Base-by-base conservation (phyloP, 805 yeast species). In the Cyberlindnera meyerae region DNA sequence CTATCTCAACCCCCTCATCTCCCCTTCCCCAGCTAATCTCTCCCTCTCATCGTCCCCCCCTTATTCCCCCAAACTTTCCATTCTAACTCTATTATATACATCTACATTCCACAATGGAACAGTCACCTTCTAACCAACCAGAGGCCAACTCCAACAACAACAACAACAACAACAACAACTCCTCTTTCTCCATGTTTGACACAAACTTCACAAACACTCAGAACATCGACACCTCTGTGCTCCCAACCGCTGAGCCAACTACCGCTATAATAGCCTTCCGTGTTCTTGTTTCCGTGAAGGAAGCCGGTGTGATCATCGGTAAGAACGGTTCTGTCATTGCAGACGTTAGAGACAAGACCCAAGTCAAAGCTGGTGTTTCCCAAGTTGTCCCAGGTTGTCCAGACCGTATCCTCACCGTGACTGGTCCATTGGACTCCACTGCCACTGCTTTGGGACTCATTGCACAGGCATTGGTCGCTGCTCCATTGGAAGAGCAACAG, bases 241-340 rank as follows among this genome's bases (percentile, higher is more conserved):
- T 54, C 8, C 59, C 59, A 18, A 22, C 38, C 1, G 55, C 43
- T 13, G 40, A 44, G 18, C 37, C 40, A 29, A 47, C 48, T 7
- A 42, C 49, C 6, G 55, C 59, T 17, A 53, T 52, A 27, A 53
- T 54, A 28, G 55, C 54, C 8, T 45, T 48, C 44, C 56, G 69
- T 44, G 73, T 86, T 1, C 68, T 88, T 20, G 82, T 88, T 14
- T 78, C 93, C 3, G 75, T 88, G 37, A 82, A 81, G 54, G 96
- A 88, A 59, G 89, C 95, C 11, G 96, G 96, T 13, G 83, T 87
- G 43, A 76, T 88, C 44, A 88, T 88, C 49, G 96, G 96, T 36
- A 82, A 82, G 47, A 82, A 76, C 46, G 96, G 96, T 31, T 68
- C 71, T 33, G 81, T 81, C 37, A 87, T 88, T 42, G 82, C 88